Conservation (phyloP, 2,329 filamentous ascomycete species). For the Botrytis porri region DNA sequence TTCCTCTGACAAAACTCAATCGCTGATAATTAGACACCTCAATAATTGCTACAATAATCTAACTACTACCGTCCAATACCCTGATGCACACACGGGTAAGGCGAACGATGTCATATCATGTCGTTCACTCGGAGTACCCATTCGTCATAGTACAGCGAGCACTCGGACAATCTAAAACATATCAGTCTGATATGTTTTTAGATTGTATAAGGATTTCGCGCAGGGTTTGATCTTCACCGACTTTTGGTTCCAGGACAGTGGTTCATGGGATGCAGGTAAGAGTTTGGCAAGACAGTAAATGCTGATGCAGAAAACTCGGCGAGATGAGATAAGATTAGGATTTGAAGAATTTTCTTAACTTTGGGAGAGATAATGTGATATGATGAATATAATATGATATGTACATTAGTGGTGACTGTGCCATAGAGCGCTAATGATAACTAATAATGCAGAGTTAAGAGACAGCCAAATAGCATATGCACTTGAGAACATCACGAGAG, state of each 20-base stretch:
- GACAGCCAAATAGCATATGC: not conserved
- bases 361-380: not conserved
- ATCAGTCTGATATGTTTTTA: not conserved
- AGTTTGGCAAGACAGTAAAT: not conserved
- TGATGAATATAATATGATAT: not conserved
- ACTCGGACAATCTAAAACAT: not conserved
- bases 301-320: not conserved
- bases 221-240: constrained; percentile 11
- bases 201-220: not conserved
- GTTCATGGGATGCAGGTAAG: constrained; percentile 8
- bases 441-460: not conserved
- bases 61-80: not conserved
- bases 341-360: not conserved
- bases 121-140: not conserved
- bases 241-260: constrained; percentile 14
- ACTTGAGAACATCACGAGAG: not conserved
- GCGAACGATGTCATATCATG: not conserved
- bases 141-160: not conserved
- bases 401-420: not conserved
- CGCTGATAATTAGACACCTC: not conserved
- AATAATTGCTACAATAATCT: not conserved
- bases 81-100: not conserved
- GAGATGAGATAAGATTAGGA: not conserved
- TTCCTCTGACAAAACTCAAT: not conserved
- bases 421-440: not conserved